Evolutionary conservation across 2,329 filamentous ascomycete species (phyloP), one percentile per base, ranked within the genome.

Genomic region (Pochonia chlamydosporia): DNA sequence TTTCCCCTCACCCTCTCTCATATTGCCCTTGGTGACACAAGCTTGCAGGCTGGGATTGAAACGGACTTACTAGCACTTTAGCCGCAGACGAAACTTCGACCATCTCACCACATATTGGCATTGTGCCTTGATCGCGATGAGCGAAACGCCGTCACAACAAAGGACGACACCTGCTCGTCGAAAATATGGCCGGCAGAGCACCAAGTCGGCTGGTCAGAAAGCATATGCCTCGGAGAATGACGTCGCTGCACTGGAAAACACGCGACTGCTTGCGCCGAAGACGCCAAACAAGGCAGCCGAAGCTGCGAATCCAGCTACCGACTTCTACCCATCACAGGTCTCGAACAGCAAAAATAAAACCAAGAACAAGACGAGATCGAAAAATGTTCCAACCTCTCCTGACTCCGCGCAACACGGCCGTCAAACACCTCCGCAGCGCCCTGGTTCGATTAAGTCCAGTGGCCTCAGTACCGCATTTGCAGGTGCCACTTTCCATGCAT

Each of bases 401-500:
- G 70, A 69, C 24, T 65, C 63, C 21, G 57, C 60, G 20, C 70
- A 63, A 16, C 60, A 63, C 16, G 69, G 64, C 24, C 68, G 69
- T 20, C 68, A 68, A 41, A 79, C 75, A 16, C 67, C 59, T 20
- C 65, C 66, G 16, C 59, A 62, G 10, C 69, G 74, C 43, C 69
- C 68, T 14, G 60, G 62, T 8, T 63, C 67, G 25, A 62, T 71
- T 53, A 76, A 74, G 59, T 66, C 75, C n/a, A n/a, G n/a, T 40
- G 65, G 66, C 42, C 66, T 66, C 25, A 68, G 68, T 42, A 73
- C 81, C 50, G 83, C 85, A 40, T 99, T 96, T 68, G 93, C 93
- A 33, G 93, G 92, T 13, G 87, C 92, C 28, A 95, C 90, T 5
- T 99, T 97, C 65, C 91, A 96, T 66, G 88, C 90, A 35, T 97